Evolutionary conservation across 2,329 filamentous ascomycete genomes (phyloP).

Genomic region (Incumbomyces lentus): DNA sequence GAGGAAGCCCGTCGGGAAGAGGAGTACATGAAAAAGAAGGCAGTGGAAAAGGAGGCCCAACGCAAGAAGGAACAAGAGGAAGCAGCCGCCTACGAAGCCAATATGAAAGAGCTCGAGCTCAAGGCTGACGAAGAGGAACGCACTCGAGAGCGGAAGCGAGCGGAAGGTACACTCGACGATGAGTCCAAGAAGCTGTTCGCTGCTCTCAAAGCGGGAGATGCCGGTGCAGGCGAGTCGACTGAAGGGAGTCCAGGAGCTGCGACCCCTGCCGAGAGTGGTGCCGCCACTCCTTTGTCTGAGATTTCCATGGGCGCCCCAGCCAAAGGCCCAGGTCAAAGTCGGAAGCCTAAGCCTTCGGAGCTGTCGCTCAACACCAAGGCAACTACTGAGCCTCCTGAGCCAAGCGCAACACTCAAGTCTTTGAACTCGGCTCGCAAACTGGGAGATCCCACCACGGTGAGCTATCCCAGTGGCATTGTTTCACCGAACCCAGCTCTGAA

Average conservation of each 20-base stretch:
- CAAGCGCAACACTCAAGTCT: slow-evolving; percentile 85
- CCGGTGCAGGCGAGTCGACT: slow-evolving; percentile 24
- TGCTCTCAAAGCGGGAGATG: slow-evolving; percentile 34
- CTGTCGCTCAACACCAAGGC: slow-evolving; percentile 85
- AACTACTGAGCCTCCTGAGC: slow-evolving; percentile 79
- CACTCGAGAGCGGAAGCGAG: slow-evolving; percentile 33
- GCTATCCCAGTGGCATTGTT: slow-evolving; percentile 72
- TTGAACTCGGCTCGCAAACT: slow-evolving; percentile 87
- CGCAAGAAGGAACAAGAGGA: slow-evolving; percentile 38
- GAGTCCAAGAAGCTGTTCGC: slow-evolving; percentile 31
- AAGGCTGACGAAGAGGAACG: slow-evolving; percentile 40
- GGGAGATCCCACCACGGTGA: slow-evolving; percentile 62
- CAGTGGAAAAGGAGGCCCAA: slow-evolving; percentile 55
- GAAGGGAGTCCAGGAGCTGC: slow-evolving; percentile 21
- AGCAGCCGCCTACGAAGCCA: slow-evolving; percentile 33
- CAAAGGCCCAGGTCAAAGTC: slow-evolving; percentile 50
- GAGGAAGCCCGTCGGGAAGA: slow-evolving; percentile 36
- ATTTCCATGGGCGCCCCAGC: slow-evolving; percentile 37
- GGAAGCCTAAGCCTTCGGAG: slow-evolving; percentile 68
- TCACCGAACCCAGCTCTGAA: slow-evolving; percentile 92
- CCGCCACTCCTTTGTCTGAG: slow-evolving; percentile 37
- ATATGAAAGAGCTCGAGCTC: slow-evolving; percentile 39
- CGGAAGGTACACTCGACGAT: slow-evolving; percentile 26
- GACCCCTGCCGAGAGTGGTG: slow-evolving; percentile 32
- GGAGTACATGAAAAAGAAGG: slow-evolving; percentile 58